Evolutionary conservation across 257 asterid genomes (phyloP).

Genomic region (Fraxinus excelsior): DNA sequence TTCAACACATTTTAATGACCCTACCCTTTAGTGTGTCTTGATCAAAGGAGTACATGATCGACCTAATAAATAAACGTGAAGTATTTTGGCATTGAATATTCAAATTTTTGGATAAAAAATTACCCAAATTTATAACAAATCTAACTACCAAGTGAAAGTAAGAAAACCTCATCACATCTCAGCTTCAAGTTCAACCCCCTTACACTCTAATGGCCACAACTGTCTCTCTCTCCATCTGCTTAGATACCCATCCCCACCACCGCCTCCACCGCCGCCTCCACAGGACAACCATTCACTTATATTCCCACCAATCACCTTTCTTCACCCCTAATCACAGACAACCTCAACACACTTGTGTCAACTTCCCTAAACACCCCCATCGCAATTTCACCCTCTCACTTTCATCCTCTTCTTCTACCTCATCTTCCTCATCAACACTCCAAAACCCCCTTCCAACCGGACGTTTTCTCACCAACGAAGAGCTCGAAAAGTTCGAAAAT

Average conservation of each 20-base stretch:
- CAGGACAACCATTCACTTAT: constrained; percentile 4
- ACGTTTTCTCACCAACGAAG: constrained; percentile 61
- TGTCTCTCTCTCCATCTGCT: constrained; percentile 47
- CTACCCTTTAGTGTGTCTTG: no score
- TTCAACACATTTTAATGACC: no score
- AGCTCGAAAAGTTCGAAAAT: constrained; percentile 60
- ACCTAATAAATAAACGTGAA: background rate
- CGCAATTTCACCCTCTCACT: constrained; percentile 38
- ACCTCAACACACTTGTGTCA: constrained; percentile 42
- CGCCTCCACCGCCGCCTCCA: constrained; percentile 33
- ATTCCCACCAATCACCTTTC: constrained; percentile 28
- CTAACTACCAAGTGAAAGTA: background rate
- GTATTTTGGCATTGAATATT: background rate
- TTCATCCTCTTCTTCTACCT: constrained; percentile 56
- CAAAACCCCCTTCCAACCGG: constrained; percentile 52
- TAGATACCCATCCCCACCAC: constrained; percentile 39
- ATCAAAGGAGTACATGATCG: no score
- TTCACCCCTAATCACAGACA: constrained; percentile 42
- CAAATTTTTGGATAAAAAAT: background rate
- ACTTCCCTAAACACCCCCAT: constrained; percentile 37
- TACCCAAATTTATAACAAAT: background rate
- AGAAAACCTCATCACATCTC: background rate
- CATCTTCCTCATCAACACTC: constrained; percentile 38
- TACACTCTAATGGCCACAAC: constrained; percentile 51
- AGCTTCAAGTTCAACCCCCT: background rate